Evolutionary conservation across 2,329 filamentous ascomycete species (phyloP).

Genomic region (Thermomyces lanuginosus): DNA sequence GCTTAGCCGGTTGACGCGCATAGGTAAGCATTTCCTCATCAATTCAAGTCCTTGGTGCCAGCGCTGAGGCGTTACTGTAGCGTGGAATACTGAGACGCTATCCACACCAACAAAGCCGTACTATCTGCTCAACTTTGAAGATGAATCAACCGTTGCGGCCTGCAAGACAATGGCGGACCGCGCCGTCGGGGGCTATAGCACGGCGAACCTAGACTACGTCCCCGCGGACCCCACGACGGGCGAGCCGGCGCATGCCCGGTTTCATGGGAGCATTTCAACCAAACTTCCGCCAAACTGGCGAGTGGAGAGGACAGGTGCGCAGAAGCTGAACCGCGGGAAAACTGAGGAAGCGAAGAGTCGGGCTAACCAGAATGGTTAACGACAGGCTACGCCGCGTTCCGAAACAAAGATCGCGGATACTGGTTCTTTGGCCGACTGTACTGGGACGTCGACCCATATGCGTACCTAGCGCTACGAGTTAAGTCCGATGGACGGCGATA

Average conservation of each 20-base stretch:
- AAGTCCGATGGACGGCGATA: slow-evolving; percentile 86
- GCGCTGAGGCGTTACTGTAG: slow-evolving; percentile 11
- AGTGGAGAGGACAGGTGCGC: slow-evolving; percentile 25
- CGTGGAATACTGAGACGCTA: slow-evolving; percentile 25
- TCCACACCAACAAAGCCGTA: slow-evolving; percentile 24
- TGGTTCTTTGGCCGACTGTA: slow-evolving; percentile 74
- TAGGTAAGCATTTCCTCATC: slow-evolving; percentile 27
- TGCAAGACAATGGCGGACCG: slow-evolving; percentile 70
- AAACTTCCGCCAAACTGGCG: slow-evolving; percentile 53
- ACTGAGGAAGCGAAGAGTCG: background rate
- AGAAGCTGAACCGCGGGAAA: no score
- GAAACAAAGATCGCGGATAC: slow-evolving; percentile 58
- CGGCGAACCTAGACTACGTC: slow-evolving; percentile 52
- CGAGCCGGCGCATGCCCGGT: slow-evolving; percentile 52
- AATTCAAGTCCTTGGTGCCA: background rate
- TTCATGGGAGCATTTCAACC: slow-evolving; percentile 77
- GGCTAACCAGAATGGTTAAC: slow-evolving; percentile 1
- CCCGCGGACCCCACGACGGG: slow-evolving; percentile 27
- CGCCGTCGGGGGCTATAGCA: slow-evolving; percentile 75
- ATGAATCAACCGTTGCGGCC: slow-evolving; percentile 16
- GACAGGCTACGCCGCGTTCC: slow-evolving; percentile 77
- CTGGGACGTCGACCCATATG: slow-evolving; percentile 83
- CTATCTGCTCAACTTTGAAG: slow-evolving; percentile 26
- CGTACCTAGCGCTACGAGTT: slow-evolving; percentile 71
- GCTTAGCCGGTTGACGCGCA: slow-evolving; percentile 38